Evolutionary conservation across 2,329 filamentous ascomycete species (phyloP), one percentile per base, ranked within the genome.

Genomic region (Mycosphaerella sp.): DNA sequence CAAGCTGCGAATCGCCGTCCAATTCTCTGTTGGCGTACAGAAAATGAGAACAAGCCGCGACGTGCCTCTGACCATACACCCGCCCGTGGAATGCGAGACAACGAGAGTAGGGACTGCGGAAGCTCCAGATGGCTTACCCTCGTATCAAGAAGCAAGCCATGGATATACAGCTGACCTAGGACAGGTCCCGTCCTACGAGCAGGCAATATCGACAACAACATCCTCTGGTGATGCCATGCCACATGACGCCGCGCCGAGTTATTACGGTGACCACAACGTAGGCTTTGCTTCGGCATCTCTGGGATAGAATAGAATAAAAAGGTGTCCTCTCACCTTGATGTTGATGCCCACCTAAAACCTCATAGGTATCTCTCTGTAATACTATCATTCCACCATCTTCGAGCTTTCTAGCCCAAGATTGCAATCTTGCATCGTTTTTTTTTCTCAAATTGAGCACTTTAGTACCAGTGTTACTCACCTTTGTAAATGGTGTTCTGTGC

Each of bases 1-100:
- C 39, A 58, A 55, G 28, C 30, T 58, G 3, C 40, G 53, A 16
- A 50, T 58, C 10, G 50, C 44, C n/a, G 13, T 45, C 18, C 50
- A 49, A 14, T 58, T 58, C 25, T 51, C 50, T n/a, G 52, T 50
- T 2, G 52, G 48, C 12, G 34, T 35, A 30, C 45, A 50, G 28
- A 49, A 41, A 21, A 8, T 53, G 13, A 36, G 27, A 8, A 47
- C 32, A 2, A 53, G 46, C n/a, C 41, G 47, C 41, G 51, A 53
- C 32, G 47, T 53, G 13, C 42, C 51, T 13, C 16, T 53, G 17
- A 39, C 18, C 16, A 46, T 53, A n/a, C 51, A 53, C 25, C 41
- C 51, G 28, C 41, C 46, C 5, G 10, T 53, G 9, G 45, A 49
- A 25, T 25, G 27, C 6, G 45, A 49, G 7, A 41, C 30, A 2